Percentiles rank a stretch among this genome's conserved stretches.
Conservation (phyloP, 1,284 basidiomycete genomes). For the Agaricales sp. region DNA sequence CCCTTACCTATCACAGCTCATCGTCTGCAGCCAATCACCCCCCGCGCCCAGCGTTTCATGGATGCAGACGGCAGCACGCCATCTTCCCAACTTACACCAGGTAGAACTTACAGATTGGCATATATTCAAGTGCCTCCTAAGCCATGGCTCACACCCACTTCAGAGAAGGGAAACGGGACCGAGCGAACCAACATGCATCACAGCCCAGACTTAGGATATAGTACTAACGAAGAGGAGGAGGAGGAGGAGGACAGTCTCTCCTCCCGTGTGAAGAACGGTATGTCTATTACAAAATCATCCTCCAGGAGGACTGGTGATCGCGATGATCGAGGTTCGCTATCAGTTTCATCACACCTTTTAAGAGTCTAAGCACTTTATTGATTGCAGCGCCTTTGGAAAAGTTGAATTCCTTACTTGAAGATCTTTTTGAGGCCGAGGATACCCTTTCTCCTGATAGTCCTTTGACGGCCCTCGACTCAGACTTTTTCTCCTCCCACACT, state of each 20-base stretch:
- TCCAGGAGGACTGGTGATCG: conserved; percentile 58
- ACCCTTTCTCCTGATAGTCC: conserved; percentile 57
- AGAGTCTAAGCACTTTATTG: conserved; percentile 6
- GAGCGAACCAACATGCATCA: conserved; percentile 16
- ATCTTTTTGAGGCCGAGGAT: conserved; percentile 87
- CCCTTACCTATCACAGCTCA: not conserved
- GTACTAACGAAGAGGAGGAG: conserved; percentile 14
- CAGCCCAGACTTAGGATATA: not conserved
- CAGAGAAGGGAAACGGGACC: conserved; percentile 21
- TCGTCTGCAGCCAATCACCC: conserved; percentile 2
- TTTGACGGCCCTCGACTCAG: conserved; percentile 40
- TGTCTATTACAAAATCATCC: conserved; percentile 32
- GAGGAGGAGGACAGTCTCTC: conserved; percentile 19
- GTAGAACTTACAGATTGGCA: conserved; percentile 33
- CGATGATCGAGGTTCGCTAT: conserved; percentile 56
- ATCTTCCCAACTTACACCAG: conserved; percentile 22
- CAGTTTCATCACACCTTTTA: conserved; percentile 5
- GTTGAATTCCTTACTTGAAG: conserved; percentile 62
- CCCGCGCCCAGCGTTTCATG: conserved; percentile 9
- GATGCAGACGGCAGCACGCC: conserved; percentile 17
- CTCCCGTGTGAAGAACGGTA: conserved; percentile 16
- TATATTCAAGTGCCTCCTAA: conserved; percentile 53
- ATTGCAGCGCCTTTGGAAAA: conserved; percentile 62
- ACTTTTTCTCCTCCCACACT: conserved; percentile 60
- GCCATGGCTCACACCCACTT: conserved; percentile 37